phyloP scores from a whole-genome alignment of 2,329 filamentous ascomycete genomes.

The Pestalotiopsis sp. region DNA sequence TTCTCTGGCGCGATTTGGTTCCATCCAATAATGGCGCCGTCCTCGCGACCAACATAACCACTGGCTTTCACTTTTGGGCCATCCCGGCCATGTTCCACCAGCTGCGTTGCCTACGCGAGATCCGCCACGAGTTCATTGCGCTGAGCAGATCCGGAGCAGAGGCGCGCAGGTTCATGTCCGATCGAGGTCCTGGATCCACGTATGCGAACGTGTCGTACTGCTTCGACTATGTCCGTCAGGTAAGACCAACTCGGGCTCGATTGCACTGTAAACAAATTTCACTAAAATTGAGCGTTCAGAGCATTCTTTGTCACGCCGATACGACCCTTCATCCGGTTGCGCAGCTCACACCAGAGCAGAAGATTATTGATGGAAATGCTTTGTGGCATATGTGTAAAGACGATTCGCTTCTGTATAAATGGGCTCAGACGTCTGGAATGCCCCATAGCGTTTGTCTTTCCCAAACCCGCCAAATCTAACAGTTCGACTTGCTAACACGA shows the following conservation, averaged over 20 bases:
- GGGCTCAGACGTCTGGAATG: background rate
- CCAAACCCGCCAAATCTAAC: background rate
- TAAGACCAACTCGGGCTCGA: background rate
- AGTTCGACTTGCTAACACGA: background rate
- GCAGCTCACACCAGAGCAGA: background rate
- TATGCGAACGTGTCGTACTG: background rate
- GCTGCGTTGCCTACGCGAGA: background rate
- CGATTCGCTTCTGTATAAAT: background rate
- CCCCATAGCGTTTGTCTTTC: background rate
- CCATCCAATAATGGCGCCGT: background rate
- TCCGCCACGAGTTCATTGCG: background rate
- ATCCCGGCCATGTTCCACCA: background rate
- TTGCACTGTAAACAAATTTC: background rate
- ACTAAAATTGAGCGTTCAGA: background rate
- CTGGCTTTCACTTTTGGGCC: background rate
- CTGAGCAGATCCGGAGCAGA: background rate
- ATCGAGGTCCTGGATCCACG: background rate
- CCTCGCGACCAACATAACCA: background rate
- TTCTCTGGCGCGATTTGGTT: background rate
- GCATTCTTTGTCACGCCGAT: background rate
- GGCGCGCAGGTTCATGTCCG: background rate
- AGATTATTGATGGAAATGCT: background rate
- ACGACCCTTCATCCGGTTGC: background rate
- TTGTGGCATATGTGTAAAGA: background rate
- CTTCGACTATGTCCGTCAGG: background rate